Evolutionary conservation across 1,284 basidiomycete species (phyloP), one percentile per base, ranked within the genome.

Genomic region (Moniliophthora roreri): DNA sequence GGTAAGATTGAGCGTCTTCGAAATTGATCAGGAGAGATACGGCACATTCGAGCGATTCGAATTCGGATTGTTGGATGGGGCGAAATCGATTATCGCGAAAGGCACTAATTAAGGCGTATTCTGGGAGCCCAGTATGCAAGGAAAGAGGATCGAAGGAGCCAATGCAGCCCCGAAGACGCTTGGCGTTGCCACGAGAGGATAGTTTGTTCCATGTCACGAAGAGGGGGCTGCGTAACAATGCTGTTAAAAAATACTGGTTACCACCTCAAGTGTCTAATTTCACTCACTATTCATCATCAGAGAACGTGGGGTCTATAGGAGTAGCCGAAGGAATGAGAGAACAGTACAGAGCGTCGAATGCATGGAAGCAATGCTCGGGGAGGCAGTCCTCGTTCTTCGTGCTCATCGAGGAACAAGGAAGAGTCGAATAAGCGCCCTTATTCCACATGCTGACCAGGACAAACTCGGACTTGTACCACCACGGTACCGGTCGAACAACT

Each of bases 191-290:
- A 57, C 81, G 79, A 56, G 79, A 76, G 51, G 79, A 78, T 57
- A 74, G 81, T 50, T 76, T 90, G 73, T 94, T 95, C 95, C 96
- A 99, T 1, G 96, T 98, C 34, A 99, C 93, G 70, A 99, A 99
- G 53, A 99, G 77, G 6, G 95, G 94, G 69, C 94, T 95, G 60
- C 34, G n/a, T n/a, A n/a, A n/a, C 24, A 45, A n/a, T 47, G 11
- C 39, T 16, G 59, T 32, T 48, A 53, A 53, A 15, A 46, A 34
- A 54, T 11, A 32, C 26, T 48, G 35, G 26, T 23, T 35, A 23
- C 20, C 7, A 44, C 47, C 15, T 40, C 51, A 35, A 37, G 18
- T 16, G n/a, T 40, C 13, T n/a, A 45, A 35, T 24, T 28, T 24
- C 37, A 71, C 86, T 62, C 66, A 91, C 89, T 82, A 89, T 70